Evolutionary conservation across 2,329 filamentous ascomycete species (phyloP), one percentile per base, ranked within the genome.

Genomic region (Talaromyces amestolkiae): DNA sequence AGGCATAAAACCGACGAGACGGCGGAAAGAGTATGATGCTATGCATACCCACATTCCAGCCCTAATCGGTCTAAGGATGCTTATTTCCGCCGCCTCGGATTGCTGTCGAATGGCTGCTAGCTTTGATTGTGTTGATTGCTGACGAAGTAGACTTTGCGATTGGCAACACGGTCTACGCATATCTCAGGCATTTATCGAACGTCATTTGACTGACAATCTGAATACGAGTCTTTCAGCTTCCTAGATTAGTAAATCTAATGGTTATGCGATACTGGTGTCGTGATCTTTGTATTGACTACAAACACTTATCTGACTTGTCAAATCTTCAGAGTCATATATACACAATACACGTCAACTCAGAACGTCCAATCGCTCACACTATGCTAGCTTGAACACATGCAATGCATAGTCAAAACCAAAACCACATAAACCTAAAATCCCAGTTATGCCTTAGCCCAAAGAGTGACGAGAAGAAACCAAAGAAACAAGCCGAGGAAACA

Each of bases 301-400:
- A 10, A n/a, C 19, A 37, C 53, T 17, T 35, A 39, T 17, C 22
- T 51, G 33, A 35, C 31, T 33, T 7, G 13, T 17, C 24, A 51
- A 51, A 27, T 33, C 49, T 53, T 33, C 24, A 33, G 8, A 53
- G 49, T 31, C 49, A 53, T 33, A 53, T n/a, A 41, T 41, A 39
- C 19, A 56, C 45, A 22, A 17, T 39, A 56, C 51, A 56, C 53
- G 33, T 37, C 51, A 35, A 54, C 31, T n/a, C 31, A 56, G 22
- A 58, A 59, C 39, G n/a, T 58, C 35, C 22, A 45, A 59, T 59
- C 56, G 56, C 56, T 45, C 39, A 59, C 56, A 41, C 15, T 27
- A 45, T 59, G 56, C 56, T 45, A 59, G 56, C 22, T 59, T 59
- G 56, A 59, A 59, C 56, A 41, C 19, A 45, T 59, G 56, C 56